These are phyloP conservation scores for Hyaloscypha variabilis DNA, from an alignment of 495 filamentous ascomycete species.

Conservation along the genomic window DNA sequence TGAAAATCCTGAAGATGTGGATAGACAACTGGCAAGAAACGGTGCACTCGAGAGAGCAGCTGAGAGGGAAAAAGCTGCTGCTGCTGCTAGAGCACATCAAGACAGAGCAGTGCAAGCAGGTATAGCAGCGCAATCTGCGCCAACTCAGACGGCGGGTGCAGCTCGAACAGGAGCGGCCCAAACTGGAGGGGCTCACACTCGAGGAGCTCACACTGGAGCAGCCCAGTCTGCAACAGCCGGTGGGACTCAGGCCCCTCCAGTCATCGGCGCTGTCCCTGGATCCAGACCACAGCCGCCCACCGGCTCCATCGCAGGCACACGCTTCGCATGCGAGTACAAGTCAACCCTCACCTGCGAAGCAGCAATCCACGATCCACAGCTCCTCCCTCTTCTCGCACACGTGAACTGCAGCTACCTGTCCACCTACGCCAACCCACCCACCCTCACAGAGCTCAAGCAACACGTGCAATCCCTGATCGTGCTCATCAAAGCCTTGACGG, in stretches of 20 bases:
- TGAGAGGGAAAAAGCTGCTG: too few relatives aligned
- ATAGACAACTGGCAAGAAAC: too few relatives aligned
- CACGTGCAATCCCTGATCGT: conserved; percentile 54
- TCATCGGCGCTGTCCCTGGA: background rate
- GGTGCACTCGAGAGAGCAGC: too few relatives aligned
- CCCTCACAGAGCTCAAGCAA: conserved; percentile 54
- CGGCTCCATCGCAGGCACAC: conserved; percentile 1
- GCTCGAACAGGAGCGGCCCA: too few relatives aligned
- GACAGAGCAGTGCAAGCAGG: too few relatives aligned
- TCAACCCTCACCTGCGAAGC: conserved; percentile 22
- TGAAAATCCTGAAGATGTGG: too few relatives aligned
- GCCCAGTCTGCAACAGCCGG: background rate
- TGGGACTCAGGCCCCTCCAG: too few relatives aligned
- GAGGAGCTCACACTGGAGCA: too few relatives aligned
- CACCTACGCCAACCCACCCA: conserved; percentile 44
- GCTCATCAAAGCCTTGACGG: conserved; percentile 48
- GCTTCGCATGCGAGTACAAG: conserved; percentile 25
- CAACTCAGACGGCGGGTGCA: too few relatives aligned
- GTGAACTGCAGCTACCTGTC: conserved; percentile 55
- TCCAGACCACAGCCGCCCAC: background rate
- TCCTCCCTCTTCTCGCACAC: conserved; percentile 9
- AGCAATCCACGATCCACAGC: background rate
- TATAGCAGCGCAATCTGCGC: too few relatives aligned
- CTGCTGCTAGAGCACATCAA: too few relatives aligned
- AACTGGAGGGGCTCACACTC: too few relatives aligned